phyloP scores from a whole-genome alignment of 306 rosid genomes.

The Pyrus bretschneideri region DNA sequence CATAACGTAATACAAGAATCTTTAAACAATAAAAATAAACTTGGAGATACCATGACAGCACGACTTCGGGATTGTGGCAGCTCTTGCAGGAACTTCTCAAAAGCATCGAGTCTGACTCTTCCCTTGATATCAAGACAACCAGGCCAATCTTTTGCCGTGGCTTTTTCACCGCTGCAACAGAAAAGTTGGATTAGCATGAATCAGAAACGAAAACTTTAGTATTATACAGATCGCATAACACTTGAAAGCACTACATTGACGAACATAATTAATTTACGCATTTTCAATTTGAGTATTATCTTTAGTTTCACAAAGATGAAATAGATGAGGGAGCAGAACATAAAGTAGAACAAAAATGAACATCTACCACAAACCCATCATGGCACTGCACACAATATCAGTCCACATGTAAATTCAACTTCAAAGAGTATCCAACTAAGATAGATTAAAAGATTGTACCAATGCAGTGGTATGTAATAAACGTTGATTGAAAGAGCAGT shows the following conservation, averaged over 20 bases:
- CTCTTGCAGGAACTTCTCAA: constrained; percentile 83
- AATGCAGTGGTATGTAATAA: background rate
- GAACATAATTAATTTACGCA: background rate
- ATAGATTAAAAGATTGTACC: no score
- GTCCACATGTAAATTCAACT: background rate
- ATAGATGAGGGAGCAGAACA: background rate
- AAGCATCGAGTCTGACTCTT: constrained; percentile 86
- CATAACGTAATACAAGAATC: background rate
- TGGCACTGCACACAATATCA: background rate
- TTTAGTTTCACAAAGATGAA: background rate
- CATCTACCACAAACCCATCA: background rate
- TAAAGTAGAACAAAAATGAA: background rate
- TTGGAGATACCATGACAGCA: constrained; percentile 88
- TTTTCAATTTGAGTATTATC: background rate
- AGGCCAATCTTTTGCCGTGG: constrained; percentile 76
- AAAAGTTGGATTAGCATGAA: constrained; percentile 10
- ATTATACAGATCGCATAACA: background rate
- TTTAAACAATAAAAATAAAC: constrained; percentile 40
- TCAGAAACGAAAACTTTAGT: background rate
- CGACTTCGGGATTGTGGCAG: constrained; percentile 86
- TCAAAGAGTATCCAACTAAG: background rate
- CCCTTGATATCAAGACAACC: constrained; percentile 86
- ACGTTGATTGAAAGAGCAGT: no score
- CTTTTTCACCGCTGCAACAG: constrained; percentile 75
- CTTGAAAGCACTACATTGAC: background rate